Evolutionary conservation across 306 rosid species (phyloP).

Genomic region (Oxytropis ochrocephala): DNA sequence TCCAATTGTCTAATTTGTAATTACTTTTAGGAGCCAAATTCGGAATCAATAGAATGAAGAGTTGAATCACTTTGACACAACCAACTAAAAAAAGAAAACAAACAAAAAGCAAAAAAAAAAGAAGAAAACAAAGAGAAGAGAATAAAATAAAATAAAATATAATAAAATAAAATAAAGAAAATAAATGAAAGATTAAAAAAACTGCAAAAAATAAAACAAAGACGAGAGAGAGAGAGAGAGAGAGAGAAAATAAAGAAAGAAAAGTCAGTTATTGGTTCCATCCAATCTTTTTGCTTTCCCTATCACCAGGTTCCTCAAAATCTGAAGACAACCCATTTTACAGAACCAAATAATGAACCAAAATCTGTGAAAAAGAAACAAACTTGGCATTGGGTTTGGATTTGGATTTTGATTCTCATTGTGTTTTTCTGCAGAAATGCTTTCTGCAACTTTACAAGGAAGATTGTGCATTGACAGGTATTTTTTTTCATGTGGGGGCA

Average conservation of each 20-base stretch:
- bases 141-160: no score
- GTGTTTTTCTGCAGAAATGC: constrained; percentile 21
- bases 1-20: constrained; percentile 58
- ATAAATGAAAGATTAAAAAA: not conserved
- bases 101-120: not conserved
- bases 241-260: constrained; percentile 15
- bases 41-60: constrained; percentile 49
- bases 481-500: constrained; percentile 1
- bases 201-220: not conserved
- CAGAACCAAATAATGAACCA: constrained; percentile 24
- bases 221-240: constrained; percentile 16
- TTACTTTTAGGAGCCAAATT: constrained; percentile 66
- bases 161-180: not conserved
- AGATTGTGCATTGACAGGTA: constrained; percentile 17
- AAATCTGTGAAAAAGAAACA: constrained; percentile 30
- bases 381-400: constrained; percentile 25
- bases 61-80: constrained; percentile 42
- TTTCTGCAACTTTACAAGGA: constrained; percentile 10
- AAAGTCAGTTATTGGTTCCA: constrained; percentile 40
- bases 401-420: not conserved
- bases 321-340: constrained; percentile 42
- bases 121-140: not conserved
- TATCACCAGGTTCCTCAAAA: constrained; percentile 38
- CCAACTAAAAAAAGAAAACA: constrained; percentile 30
- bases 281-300: constrained; percentile 55